Percentiles rank a stretch among this genome's conserved stretches.
These are phyloP conservation scores for Coniella lustricola DNA, from an alignment of 2,329 filamentous ascomycete species.

Conservation along the genomic window DNA sequence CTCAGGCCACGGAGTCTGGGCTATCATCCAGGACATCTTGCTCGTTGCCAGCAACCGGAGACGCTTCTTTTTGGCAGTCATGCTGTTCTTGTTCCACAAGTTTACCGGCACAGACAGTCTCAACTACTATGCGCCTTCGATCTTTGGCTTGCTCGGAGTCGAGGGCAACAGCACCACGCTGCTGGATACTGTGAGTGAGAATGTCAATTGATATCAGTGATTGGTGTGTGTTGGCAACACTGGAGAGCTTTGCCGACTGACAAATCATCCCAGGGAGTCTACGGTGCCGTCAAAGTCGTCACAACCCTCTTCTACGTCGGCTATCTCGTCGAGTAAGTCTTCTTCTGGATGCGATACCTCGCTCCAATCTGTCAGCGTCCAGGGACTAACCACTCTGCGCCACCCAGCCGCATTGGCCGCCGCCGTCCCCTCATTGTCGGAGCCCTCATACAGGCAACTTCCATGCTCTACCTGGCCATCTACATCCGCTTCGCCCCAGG, in stretches of 20 bases:
- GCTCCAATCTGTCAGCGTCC: background rate
- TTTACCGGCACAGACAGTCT: slow-evolving; percentile 33
- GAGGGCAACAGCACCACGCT: slow-evolving; percentile 19
- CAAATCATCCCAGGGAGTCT: background rate
- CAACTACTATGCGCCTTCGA: slow-evolving; percentile 34
- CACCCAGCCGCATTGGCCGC: slow-evolving; percentile 15
- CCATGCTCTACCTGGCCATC: slow-evolving; percentile 24
- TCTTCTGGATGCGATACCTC: background rate
- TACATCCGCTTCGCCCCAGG: slow-evolving; percentile 30
- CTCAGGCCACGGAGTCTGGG: slow-evolving; percentile 4
- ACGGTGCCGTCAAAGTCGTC: background rate
- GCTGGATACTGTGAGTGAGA: background rate
- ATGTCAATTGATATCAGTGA: background rate
- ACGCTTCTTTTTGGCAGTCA: slow-evolving; percentile 22
- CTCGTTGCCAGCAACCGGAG: slow-evolving; percentile 21
- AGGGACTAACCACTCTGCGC: background rate
- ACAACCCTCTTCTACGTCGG: background rate
- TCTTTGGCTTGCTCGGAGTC: slow-evolving; percentile 33
- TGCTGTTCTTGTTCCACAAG: slow-evolving; percentile 32
- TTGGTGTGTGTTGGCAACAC: background rate
- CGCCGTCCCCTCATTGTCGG: slow-evolving; percentile 23
- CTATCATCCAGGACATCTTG: slow-evolving; percentile 21
- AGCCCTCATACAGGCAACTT: slow-evolving; percentile 20
- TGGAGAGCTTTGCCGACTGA: too few species aligned
- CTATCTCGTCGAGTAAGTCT: background rate